Base-by-base conservation (phyloP, 768 basidiomycete species). In the Russula earlei region DNA sequence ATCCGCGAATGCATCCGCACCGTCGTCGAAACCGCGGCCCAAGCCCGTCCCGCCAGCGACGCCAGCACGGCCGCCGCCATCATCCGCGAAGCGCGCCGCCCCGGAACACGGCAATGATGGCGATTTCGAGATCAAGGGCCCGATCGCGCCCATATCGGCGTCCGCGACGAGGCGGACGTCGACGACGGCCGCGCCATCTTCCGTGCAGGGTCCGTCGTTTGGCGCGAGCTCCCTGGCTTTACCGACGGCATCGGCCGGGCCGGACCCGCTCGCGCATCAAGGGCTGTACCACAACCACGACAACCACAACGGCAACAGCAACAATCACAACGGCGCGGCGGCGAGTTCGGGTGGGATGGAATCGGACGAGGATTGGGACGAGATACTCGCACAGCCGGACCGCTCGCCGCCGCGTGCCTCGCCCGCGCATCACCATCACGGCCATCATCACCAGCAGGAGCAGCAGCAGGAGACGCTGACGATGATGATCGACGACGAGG, bases 341-440 rank as follows among this genome's bases (percentile, higher is more conserved):
- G 40, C 61, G 47, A 48, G 54, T 15, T 5, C 48, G 1, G 33
- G 58, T 0, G 68, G 68, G 49, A 68, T 70, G 6, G 71, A 72
- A 3, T 56, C 54, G 5, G 74, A 75, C 19, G 69, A 76, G 4
- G 81, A 77, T 17, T 83, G 80, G 81, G 79, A 82, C 54, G 68
- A 71, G 42, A 74, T 57, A 27, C 17, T 52, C 3, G 37, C 50
- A 15, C 49, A 46, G 14, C 44, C 50, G 3, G 43, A 51, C 22
- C 49, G 37, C 11, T 11, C 25, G 2, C 3, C 10, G 10, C 29
- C 22, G 19, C 20, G 5, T 49, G 34, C 17, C 12, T 12, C 17
- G 24, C n/a, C n/a, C n/a, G n/a, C n/a, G n/a, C 4, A 11, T 80
- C 36, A 60, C 66, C 15, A 59, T 22, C 49, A 19, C 10, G 53